Percentiles rank a stretch among this genome's conserved stretches.
Conservation (phyloP, 1,284 basidiomycete genomes). For the Boletus semigastroideus region DNA sequence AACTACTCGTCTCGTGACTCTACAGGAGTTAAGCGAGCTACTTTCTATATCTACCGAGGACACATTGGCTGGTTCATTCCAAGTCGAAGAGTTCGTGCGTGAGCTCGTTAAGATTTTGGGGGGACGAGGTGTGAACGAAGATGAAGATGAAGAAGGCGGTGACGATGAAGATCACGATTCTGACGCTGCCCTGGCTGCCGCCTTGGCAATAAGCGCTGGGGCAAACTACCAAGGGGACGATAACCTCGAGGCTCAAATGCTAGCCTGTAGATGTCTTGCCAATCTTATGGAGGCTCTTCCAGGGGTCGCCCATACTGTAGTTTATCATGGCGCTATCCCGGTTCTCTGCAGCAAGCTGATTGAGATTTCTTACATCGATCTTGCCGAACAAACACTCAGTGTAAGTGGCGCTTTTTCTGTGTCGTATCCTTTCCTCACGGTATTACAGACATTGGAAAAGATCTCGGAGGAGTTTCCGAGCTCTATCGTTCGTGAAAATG, state of each 20-base stretch:
- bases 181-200: slow-evolving; percentile 83
- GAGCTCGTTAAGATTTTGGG: slow-evolving; percentile 93
- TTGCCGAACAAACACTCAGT: slow-evolving; percentile 94
- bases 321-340: slow-evolving; percentile 93
- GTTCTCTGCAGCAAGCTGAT: slow-evolving; percentile 93
- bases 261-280: slow-evolving; percentile 92
- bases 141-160: slow-evolving; percentile 60
- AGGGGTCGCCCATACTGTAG: slow-evolving; percentile 90
- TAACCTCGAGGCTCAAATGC: slow-evolving; percentile 87
- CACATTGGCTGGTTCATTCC: slow-evolving; percentile 92
- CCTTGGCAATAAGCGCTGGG: slow-evolving; percentile 72
- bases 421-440: slow-evolving; percentile 19
- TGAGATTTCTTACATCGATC: slow-evolving; percentile 94
- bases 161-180: slow-evolving; percentile 72
- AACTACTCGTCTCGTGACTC: slow-evolving; percentile 80
- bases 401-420: slow-evolving; percentile 53
- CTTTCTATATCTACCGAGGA: slow-evolving; percentile 98
- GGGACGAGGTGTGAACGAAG: slow-evolving; percentile 72
- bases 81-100: slow-evolving; percentile 87
- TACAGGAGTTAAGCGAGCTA: slow-evolving; percentile 94
- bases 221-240: slow-evolving; percentile 72
- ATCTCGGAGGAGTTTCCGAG: slow-evolving; percentile 95
- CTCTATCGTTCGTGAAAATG: slow-evolving; percentile 91
- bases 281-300: slow-evolving; percentile 97
- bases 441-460: slow-evolving; percentile 86